Evolutionary conservation across 2,329 filamentous ascomycete genomes (phyloP).

Genomic region (Emergomyces africanus): DNA sequence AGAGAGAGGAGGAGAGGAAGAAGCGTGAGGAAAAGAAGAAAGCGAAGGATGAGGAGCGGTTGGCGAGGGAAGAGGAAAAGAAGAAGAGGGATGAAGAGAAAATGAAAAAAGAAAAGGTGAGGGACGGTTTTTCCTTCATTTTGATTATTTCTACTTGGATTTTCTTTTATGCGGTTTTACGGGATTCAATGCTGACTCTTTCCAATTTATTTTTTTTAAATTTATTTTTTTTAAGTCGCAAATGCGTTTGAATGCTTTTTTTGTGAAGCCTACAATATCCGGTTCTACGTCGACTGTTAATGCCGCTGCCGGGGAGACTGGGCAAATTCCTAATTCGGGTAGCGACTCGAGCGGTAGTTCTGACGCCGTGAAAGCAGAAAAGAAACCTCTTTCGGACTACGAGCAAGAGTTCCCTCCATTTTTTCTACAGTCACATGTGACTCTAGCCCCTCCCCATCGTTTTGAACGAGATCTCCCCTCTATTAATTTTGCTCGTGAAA

Average conservation of each 20-base stretch:
- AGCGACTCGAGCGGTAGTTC: neutral
- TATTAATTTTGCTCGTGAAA: conserved; percentile 40
- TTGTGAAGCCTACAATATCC: conserved; percentile 28
- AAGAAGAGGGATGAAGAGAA: conserved; percentile 21
- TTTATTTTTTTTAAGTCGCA: conserved; percentile 36
- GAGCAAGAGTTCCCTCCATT: conserved; percentile 68
- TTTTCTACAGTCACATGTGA: conserved; percentile 60
- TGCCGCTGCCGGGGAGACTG: conserved; percentile 7
- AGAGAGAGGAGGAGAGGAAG: conserved; percentile 32
- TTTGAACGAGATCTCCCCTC: conserved; percentile 48
- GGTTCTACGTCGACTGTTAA: conserved; percentile 11
- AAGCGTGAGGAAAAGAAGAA: conserved; percentile 34
- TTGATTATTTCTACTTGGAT: neutral
- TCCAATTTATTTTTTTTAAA: no score
- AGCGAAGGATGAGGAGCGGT: conserved; percentile 25
- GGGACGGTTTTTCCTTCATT: conserved; percentile 5
- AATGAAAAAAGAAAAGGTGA: conserved; percentile 35
- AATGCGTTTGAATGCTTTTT: conserved; percentile 39
- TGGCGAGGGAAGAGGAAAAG: conserved; percentile 18
- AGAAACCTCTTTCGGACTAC: conserved; percentile 41
- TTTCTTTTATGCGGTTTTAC: conserved; percentile 10
- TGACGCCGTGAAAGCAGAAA: conserved; percentile 12
- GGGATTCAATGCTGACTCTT: conserved; percentile 14
- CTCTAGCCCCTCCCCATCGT: conserved; percentile 46
- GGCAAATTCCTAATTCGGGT: conserved; percentile 8